Base-by-base conservation (phyloP, 495 filamentous ascomycete species). In the Physcia stellaris region DNA sequence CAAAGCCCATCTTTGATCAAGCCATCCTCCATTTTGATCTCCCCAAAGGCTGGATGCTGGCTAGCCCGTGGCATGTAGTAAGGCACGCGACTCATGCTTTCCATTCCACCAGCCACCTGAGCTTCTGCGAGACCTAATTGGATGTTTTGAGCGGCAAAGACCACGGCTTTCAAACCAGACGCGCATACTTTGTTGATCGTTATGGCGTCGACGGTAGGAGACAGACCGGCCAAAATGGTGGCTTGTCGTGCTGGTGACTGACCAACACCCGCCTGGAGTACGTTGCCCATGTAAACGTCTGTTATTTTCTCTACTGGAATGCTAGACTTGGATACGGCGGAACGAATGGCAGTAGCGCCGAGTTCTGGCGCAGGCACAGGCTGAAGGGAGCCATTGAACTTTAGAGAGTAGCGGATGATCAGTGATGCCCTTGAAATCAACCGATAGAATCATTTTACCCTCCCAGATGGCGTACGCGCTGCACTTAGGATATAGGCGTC, bases 111-210 rank as follows among this genome's bases (percentile, higher is more conserved):
- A 6, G 88, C 90, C 15, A 95, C 69, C 50, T 90, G 81, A 1
- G 82, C 86, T 45, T 88, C 80, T 11, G 84, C 71, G 4, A 87
- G 63, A 4, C 90, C 90, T 9, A 98, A 70, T 53, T 94, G 83
- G 50, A 98, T 94, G 47, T 90, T 86, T 55, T 92, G 83, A 7
- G 90, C 88, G 4, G 88, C 90, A 40, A 98, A 68, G 0, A 67
- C 75, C 2, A 98, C 85, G 2, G 88, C 80, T 59, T 98, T 98
- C 37, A 98, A 61, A 2, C 90, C 90, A 0, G 87, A 94, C 10
- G 90, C 77, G 62, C 90, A 98, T 22, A 98, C 90, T 56, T 98
- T 98, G 66, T 98, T 98, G 58, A 98, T 74, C 4, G 90, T 95
- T 38, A 78, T 71, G 16, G 86, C 77, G 58, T 98, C 90, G 24